These are phyloP conservation scores for Ophiocordyceps camponoti-rufipedis DNA, from an alignment of 2,329 filamentous ascomycete species.

Conservation along the genomic window DNA sequence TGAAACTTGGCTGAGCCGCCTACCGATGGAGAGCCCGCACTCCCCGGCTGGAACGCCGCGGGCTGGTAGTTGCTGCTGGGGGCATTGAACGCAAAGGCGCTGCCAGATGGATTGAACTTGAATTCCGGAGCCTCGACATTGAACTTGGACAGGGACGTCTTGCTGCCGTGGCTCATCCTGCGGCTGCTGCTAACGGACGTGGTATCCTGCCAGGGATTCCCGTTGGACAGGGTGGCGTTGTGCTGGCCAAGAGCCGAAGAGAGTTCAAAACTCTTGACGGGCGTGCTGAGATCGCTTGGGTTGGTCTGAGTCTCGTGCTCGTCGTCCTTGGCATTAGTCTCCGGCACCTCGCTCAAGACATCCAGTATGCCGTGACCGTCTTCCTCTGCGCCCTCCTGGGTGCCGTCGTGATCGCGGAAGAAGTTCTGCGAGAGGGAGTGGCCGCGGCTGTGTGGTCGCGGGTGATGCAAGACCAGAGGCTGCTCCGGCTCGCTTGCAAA, in stretches of 20 bases:
- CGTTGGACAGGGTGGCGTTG: constrained; percentile 33
- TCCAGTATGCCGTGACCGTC: constrained; percentile 20
- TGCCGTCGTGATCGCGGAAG: constrained; percentile 36
- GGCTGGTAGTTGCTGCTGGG: constrained; percentile 28
- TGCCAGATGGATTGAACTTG: constrained; percentile 46
- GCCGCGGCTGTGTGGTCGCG: constrained; percentile 54
- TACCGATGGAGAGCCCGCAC: constrained; percentile 4
- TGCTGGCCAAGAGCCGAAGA: constrained; percentile 26
- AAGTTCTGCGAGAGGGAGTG: constrained; percentile 54
- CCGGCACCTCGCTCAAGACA: constrained; percentile 20
- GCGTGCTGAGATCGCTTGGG: constrained; percentile 52
- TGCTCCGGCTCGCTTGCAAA: constrained; percentile 35
- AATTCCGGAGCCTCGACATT: constrained; percentile 86
- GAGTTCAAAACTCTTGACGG: constrained; percentile 31
- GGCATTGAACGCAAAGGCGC: constrained; percentile 32
- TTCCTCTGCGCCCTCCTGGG: constrained; percentile 18
- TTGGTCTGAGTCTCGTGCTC: constrained; percentile 58
- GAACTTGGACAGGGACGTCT: constrained; percentile 56
- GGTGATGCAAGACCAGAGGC: constrained; percentile 47
- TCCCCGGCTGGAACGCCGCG: constrained; percentile 22
- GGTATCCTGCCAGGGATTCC: constrained; percentile 45
- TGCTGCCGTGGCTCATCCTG: constrained; percentile 41
- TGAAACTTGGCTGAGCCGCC: constrained; percentile 38
- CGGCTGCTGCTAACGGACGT: constrained; percentile 19
- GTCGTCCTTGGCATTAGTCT: constrained; percentile 19